Evolutionary conservation across 164 flowering plant genomes (phyloP), one percentile per base, ranked within the genome.

Genomic region (Kalanchoe fedtschenkoi): DNA sequence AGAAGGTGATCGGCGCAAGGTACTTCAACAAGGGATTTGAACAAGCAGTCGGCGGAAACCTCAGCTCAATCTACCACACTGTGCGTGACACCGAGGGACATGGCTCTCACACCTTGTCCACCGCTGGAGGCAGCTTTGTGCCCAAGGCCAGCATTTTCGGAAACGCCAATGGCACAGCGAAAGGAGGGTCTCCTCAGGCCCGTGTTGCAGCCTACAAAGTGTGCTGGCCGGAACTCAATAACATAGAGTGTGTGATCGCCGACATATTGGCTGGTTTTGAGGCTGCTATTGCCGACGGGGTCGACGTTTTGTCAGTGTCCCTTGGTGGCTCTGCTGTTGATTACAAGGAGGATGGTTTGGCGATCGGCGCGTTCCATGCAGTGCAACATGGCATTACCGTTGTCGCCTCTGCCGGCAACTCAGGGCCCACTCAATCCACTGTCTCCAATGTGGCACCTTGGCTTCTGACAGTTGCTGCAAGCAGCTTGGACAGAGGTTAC

Each of bases 331-430:
- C 3, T 0, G 1, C 7, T 17, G n/a, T 54, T 1, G 57, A 33
- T 35, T 51, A 5, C 54, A 24, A 51, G 2, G 37, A 55, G 0
- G 64, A 64, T 32, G 34, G 5, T 16, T 59, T 68, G 17, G 35
- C 72, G 0, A 58, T 72, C 21, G 72, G 75, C 0, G 37, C 75
- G 1, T 72, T 72, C 61, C 72, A 68, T 63, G 75, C 75, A 2
- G 39, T 62, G 6, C 33, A 35, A 19, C 58, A 65, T 13, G 72
- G 69, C n/a, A 58, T 72, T 22, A 16, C 51, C 2, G 69, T 66
- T 16, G 64, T 69, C 3, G 42, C 60, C 16, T 56, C 75, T 0
- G 75, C 72, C 1, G 75, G 72, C 2, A 72, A 72, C 22, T 4
- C 4, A 0, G 75, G 72, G 0, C 72, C 72, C 0, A 0, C 4